Evolutionary conservation across 2,329 filamentous ascomycete genomes (phyloP), one percentile per base, ranked within the genome.

Genomic region (Pochonia chlamydosporia): DNA sequence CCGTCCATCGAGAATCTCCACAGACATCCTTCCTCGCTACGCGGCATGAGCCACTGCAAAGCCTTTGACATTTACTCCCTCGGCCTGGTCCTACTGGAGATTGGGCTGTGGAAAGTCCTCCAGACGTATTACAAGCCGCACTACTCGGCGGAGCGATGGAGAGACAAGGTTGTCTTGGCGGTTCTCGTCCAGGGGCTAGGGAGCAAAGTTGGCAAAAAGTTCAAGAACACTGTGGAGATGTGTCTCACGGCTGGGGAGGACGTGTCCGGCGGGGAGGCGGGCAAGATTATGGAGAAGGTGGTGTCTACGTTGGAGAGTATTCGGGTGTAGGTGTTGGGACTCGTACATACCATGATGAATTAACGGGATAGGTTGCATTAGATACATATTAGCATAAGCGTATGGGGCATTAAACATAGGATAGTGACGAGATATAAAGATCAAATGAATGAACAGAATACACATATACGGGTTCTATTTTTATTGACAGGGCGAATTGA

Each of bases 1-100:
- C 67, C 70, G 0, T 67, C 64, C 46, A 69, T 70, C 36, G 59
- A 63, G 14, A 64, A 72, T 47, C 61, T 78, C 2, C 72, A 78
- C 56, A 64, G 74, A 6, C 72, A 76, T 47, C 74, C 72, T 2
- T 60, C 59, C 37, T 69, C 68, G 1, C 54, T 71, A 11, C 63
- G 66, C 11, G 69, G 66, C 3, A 62, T 64, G 21, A 60, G 69
- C 3, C 74, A 70, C 58, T 66, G 67, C 54, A 78, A 78, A 50
- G 63, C 63, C 25, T 75, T 71, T 51, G 77, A 81, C 54, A 60
- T 79, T 6, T 80, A 80, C 59, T 73, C 68, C 47, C 61, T 79
- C 3, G 75, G 75, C 2, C 64, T 76, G 4, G 61, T 78, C 3
- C 63, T 78, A 7, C 63, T 76, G 5, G 74, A 78, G 59, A 72